phyloP scores from a whole-genome alignment of 768 basidiomycete genomes.

The Chalciporus pseudorubinellus region DNA sequence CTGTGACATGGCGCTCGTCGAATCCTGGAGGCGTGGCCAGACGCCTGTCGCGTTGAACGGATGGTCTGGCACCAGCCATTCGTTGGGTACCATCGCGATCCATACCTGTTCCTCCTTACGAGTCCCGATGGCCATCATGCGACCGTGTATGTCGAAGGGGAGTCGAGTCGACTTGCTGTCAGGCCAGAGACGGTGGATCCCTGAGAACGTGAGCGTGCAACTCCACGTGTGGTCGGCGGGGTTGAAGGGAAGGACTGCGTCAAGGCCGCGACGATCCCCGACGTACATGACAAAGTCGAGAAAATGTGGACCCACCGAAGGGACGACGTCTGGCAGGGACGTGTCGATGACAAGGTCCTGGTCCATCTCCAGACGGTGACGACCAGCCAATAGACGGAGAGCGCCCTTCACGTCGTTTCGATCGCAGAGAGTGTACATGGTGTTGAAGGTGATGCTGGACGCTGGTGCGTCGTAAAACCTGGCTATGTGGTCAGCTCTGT shows the following conservation, averaged over 20 bases:
- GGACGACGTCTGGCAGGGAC: fast-evolving
- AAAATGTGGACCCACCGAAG: not conserved
- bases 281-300: conserved; percentile 5
- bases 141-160: not conserved
- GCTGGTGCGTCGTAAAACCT: not conserved
- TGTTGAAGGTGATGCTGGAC: fast-evolving
- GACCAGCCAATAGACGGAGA: not conserved
- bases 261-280: not conserved
- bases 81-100: not conserved
- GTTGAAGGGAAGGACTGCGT: not conserved
- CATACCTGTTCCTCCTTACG: not conserved
- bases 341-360: not conserved
- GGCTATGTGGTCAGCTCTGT: not conserved
- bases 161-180: not conserved
- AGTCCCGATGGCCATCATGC: not conserved
- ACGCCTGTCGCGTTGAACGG: fast-evolving
- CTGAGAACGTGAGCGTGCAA: not conserved
- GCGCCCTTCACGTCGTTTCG: not conserved
- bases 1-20: not conserved
- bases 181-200: not conserved
- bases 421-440: not conserved
- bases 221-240: not conserved
- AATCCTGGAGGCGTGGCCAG: not conserved
- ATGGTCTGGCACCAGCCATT: not conserved
- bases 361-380: not conserved